Evolutionary conservation across 2,329 filamentous ascomycete species (phyloP), one percentile per base, ranked within the genome.

Genomic region (Botryotinia calthae): DNA sequence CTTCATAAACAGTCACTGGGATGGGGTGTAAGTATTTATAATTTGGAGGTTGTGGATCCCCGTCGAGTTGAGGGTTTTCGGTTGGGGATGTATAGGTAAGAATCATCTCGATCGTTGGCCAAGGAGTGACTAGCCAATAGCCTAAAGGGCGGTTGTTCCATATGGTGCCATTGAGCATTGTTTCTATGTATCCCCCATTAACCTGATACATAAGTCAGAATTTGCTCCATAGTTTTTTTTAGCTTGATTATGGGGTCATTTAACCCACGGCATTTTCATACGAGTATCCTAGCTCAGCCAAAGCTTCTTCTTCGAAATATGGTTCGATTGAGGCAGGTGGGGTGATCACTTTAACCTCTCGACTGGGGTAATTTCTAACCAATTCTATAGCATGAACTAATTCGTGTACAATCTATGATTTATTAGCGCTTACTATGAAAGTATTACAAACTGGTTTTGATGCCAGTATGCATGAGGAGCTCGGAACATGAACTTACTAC

Each of bases 281-380:
- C 16, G 66, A 72, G 31, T 44, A 74, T n/a, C 77, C 75, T 37
- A 73, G 7, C 63, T 78, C 76, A 7, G 70, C 28, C 34, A 77
- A 22, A n/a, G 76, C 25, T 22, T 76, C 66, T 5, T 71, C 46
- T 63, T 74, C 72, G 9, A 76, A 76, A 61, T 75, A 77, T 40
- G 31, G 46, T 40, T 66, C 46, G 9, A 8, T 66, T 44, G 61
- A 18, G 22, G 20, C 6, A 25, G 14, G 7, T 22, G 44, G 22
- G 12, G 18, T 5, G 8, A 28, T 54, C 12, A 40, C 40, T n/a
- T 66, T 54, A 2, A 54, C 10, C 8, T 22, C 46, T 10, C 28
- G 44, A 7, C 37, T 66, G 20, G 64, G 64, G 9, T 37, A 9
- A 16, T 51, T 66, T n/a, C 10, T 40, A 20, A 7, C 37, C 22